These are phyloP conservation scores for Elongisporangium anandrum DNA, from an alignment of 352 stramenopile species.

Conservation along the genomic window DNA sequence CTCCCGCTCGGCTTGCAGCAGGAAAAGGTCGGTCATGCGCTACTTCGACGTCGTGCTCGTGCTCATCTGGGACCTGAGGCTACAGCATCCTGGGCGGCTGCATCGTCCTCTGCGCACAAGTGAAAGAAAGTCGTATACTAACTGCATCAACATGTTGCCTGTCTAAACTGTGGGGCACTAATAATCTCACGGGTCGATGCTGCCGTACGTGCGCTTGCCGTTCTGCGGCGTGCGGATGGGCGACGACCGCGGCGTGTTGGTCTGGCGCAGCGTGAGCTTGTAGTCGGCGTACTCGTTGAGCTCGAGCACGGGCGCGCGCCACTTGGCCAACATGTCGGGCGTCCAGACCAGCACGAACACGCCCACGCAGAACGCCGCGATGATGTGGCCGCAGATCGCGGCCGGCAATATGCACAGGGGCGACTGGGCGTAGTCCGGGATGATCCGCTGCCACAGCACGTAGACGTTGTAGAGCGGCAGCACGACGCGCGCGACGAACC, in stretches of 20 bases:
- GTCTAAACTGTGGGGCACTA: neutral
- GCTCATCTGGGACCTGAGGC: too few species aligned
- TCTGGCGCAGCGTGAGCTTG: conserved; percentile 73
- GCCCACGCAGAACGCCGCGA: conserved; percentile 73
- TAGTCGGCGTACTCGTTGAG: conserved; percentile 80
- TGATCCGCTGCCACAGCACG: conserved; percentile 66
- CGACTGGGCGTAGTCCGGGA: conserved; percentile 32
- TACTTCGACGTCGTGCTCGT: too few species aligned
- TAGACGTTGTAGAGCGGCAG: conserved; percentile 81
- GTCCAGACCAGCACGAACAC: conserved; percentile 85
- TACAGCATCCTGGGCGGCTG: too few species aligned
- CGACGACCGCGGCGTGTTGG: conserved; percentile 62
- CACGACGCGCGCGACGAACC: conserved; percentile 70
- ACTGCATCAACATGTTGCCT: neutral
- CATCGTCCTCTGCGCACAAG: too few species aligned
- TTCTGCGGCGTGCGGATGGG: conserved; percentile 32
- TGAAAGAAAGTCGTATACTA: neutral
- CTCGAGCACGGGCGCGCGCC: conserved; percentile 50
- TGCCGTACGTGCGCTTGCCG: conserved; percentile 28
- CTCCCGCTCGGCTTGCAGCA: too few species aligned
- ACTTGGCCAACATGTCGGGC: conserved; percentile 74
- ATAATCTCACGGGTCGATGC: conserved; percentile 19
- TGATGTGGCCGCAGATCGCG: conserved; percentile 74
- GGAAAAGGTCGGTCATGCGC: too few species aligned
- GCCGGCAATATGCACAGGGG: conserved; percentile 64